phyloP scores from a whole-genome alignment of 805 yeast species.

The Phaffomyces opuntiae region DNA sequence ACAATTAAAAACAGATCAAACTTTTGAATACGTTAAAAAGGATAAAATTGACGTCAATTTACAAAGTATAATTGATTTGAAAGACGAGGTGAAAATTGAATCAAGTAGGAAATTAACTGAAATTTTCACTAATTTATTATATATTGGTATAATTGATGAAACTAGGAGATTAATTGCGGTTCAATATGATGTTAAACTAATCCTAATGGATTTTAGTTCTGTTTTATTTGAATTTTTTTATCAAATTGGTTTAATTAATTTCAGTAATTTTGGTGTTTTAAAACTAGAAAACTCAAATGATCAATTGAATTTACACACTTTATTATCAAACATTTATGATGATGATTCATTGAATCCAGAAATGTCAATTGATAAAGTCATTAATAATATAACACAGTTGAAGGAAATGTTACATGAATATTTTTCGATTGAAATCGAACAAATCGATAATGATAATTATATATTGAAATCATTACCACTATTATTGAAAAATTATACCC shows the following conservation, averaged over 20 bases:
- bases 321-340: slow-evolving; percentile 9
- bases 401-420: slow-evolving; percentile 77
- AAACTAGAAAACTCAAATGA: slow-evolving; percentile 26
- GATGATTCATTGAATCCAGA: slow-evolving; percentile 12
- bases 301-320: slow-evolving; percentile 8
- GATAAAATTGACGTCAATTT: slow-evolving; percentile 40
- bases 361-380: slow-evolving; percentile 21
- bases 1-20: background rate
- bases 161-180: slow-evolving; percentile 66
- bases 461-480: slow-evolving; percentile 55
- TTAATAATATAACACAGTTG: slow-evolving; percentile 39
- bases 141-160: slow-evolving; percentile 78
- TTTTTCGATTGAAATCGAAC: slow-evolving; percentile 45
- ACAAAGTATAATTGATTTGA: slow-evolving; percentile 51
- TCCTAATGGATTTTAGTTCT: slow-evolving; percentile 74
- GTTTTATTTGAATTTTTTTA: slow-evolving; percentile 65
- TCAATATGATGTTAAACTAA: slow-evolving; percentile 74
- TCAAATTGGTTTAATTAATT: slow-evolving; percentile 71
- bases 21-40: slow-evolving; percentile 9
- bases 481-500: slow-evolving; percentile 55
- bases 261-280: slow-evolving; percentile 72
- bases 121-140: slow-evolving; percentile 61
- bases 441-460: slow-evolving; percentile 22
- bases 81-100: slow-evolving; percentile 39
- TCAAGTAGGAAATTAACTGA: slow-evolving; percentile 53